Conservation (phyloP, 192 early-diverging fungal species). For the Jimgerdemannia flammicorona region DNA sequence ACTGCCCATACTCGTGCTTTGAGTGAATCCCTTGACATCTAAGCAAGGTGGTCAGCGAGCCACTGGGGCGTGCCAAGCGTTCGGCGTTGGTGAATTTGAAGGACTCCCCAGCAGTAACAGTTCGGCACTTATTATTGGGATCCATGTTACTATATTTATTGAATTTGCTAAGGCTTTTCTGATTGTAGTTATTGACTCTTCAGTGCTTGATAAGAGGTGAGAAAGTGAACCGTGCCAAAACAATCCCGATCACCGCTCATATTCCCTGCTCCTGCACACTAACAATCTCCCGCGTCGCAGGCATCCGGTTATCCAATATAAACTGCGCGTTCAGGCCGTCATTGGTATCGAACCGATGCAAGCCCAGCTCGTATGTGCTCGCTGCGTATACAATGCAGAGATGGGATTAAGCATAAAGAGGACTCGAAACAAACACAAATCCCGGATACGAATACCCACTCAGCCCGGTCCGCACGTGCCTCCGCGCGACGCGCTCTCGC, state of each 20-base stretch:
- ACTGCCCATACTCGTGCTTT: too few relatives aligned
- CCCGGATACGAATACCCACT: constrained; percentile 3
- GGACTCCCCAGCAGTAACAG: neutral
- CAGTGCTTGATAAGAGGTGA: neutral
- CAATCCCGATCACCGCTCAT: neutral
- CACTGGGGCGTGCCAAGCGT: too few relatives aligned
- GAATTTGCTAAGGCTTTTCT: too few relatives aligned
- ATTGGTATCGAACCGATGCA: constrained; percentile 7
- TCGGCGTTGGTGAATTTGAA: too few relatives aligned
- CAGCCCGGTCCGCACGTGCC: constrained; percentile 42
- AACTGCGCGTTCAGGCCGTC: constrained; percentile 11
- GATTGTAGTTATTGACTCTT: too few relatives aligned
- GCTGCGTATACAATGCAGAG: neutral
- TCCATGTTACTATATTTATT: too few relatives aligned
- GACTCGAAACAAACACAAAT: neutral
- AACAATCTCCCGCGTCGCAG: neutral
- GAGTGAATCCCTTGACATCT: too few relatives aligned
- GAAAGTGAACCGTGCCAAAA: neutral
- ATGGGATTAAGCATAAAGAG: neutral
- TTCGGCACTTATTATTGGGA: too few relatives aligned
- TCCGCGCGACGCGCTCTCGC: constrained; percentile 23
- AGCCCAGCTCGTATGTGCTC: constrained; percentile 1
- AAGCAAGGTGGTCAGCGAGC: too few relatives aligned
- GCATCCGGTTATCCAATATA: constrained; percentile 3
- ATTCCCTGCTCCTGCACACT: neutral